Base-by-base conservation (phyloP, 2,329 filamentous ascomycete genomes). In the Xylaria sp. region DNA sequence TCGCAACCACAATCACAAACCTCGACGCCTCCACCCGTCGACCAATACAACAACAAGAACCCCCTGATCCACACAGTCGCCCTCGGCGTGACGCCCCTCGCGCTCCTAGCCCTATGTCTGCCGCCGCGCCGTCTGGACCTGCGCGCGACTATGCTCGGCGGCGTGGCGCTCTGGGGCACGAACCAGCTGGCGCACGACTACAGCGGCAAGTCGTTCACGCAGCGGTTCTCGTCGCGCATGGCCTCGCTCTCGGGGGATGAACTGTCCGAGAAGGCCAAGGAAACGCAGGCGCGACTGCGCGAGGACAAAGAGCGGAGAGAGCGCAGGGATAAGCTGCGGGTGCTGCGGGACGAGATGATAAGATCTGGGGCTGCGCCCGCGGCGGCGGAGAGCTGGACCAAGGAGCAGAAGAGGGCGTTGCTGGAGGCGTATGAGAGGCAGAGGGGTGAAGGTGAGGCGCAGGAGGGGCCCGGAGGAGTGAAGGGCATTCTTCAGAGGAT, bases 161-260 rank as follows among this genome's bases (percentile, higher is more conserved):
- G 81, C 67, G 82, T 83, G 66, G 83, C 86, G 73, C 84, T 87
- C 37, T 83, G 86, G 72, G 84, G 84, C 65, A 84, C 85, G 66
- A 87, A 87, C 78, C 85, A 87, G 78, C 84, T 90, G 50, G 82
- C 82, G 58, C 83, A 85, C 78, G 86, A 88, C 78, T 89, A 86
- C 79, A 88, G 84, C 15, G 87, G 87, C 60, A 81, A 81, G 59
- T 87, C 86, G 34, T 82, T 89, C 68, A 80, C 82, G 74, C 74
- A 80, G 71, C 86, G 87, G 9, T 82, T 87, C 70, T 78, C 78
- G 66, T 79, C 74, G 70, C 84, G 86, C 63, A 74, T 83, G 72
- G 75, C 75, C 31, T 81, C 81, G 18, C 80, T 89, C 52, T 78
- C 88, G 51, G 83, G 83, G 69, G 84, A 82, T 56, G 83, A 86